Conservation (phyloP, 164 flowering plant genomes). For the Taxillus chinensis region DNA sequence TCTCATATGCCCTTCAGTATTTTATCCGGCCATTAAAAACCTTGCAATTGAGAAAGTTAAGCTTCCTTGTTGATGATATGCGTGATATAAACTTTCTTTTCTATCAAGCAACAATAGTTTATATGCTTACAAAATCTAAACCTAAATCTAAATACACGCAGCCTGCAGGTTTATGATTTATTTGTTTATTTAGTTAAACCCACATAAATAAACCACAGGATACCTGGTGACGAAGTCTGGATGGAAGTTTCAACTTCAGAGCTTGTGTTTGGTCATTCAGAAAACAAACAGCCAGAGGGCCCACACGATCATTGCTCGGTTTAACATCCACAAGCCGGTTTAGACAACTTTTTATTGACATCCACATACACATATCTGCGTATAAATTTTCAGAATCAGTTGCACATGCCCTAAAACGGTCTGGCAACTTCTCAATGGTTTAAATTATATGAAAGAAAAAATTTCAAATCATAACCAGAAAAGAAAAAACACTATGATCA, state of each 20-base stretch:
- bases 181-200: background rate
- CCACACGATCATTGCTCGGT: slow-evolving; percentile 54
- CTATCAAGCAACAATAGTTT: no score
- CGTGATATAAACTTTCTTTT: no score
- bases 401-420: background rate
- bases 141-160: background rate
- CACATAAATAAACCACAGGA: slow-evolving; percentile 2
- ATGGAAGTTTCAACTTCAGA: slow-evolving; percentile 27
- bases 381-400: slow-evolving; percentile 8
- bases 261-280: slow-evolving; percentile 31
- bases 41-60: no score
- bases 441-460: background rate
- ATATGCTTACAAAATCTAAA: background rate
- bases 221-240: slow-evolving; percentile 55
- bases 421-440: background rate
- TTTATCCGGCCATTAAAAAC: no score
- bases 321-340: slow-evolving; percentile 48
- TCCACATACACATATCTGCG: slow-evolving; percentile 54
- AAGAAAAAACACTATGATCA: background rate
- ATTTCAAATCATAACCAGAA: background rate
- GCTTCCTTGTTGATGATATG: no score
- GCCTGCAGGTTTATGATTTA: background rate
- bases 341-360: slow-evolving; percentile 38
- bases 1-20: no score
- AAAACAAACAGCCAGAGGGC: slow-evolving; percentile 61